Conservation (phyloP, 2,329 filamentous ascomycete species). For the Pseudogymnoascus sp. region DNA sequence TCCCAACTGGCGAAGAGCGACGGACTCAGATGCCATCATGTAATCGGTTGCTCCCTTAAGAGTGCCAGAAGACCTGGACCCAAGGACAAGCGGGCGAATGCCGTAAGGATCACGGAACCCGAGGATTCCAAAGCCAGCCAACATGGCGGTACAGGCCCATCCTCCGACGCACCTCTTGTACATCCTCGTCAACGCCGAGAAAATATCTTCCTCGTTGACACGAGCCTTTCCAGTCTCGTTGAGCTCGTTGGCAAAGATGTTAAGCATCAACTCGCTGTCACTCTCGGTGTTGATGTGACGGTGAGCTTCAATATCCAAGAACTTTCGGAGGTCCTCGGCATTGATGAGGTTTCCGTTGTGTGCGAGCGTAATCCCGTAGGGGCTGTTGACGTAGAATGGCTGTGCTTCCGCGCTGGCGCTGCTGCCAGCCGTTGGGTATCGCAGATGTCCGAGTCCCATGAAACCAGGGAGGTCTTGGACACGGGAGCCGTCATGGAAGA, state of each 20-base stretch:
- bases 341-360: slow-evolving; percentile 90
- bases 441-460: slow-evolving; percentile 79
- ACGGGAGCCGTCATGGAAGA: slow-evolving; percentile 74
- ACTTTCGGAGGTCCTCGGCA: slow-evolving; percentile 57
- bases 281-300: slow-evolving; percentile 67
- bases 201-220: slow-evolving; percentile 72
- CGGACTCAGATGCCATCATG: slow-evolving; percentile 85
- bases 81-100: slow-evolving; percentile 76
- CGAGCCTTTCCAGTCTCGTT: slow-evolving; percentile 75
- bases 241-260: slow-evolving; percentile 78
- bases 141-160: slow-evolving; percentile 76
- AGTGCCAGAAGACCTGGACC: slow-evolving; percentile 62
- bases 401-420: slow-evolving; percentile 80
- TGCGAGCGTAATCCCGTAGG: slow-evolving; percentile 73
- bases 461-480: slow-evolving; percentile 71
- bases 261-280: slow-evolving; percentile 81
- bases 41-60: slow-evolving; percentile 66
- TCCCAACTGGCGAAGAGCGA: slow-evolving; percentile 75
- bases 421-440: slow-evolving; percentile 86
- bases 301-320: slow-evolving; percentile 36
- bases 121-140: slow-evolving; percentile 73
- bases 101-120: slow-evolving; percentile 75
- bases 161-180: slow-evolving; percentile 68
- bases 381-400: slow-evolving; percentile 86
- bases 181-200: slow-evolving; percentile 64